Base-by-base conservation (phyloP, 306 rosid species). In the Pyrus communis region DNA sequence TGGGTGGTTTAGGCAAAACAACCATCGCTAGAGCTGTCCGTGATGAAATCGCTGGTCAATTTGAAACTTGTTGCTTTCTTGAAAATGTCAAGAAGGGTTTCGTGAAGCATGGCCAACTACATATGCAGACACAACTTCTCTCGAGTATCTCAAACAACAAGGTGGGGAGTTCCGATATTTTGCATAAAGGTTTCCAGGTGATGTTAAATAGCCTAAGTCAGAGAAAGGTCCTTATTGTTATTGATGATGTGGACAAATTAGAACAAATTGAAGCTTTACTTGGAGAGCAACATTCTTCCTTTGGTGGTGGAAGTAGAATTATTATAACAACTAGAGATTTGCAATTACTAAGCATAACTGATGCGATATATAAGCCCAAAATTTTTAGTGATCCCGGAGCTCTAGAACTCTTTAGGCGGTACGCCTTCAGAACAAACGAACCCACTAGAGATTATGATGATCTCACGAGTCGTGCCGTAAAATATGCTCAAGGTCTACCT, bases 301-400 rank as follows among this genome's bases (percentile, higher is more conserved):
- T 75, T 46, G 73, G 80, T 1, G 25, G 3, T 13, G 80, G 79
- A 52, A 81, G 84, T n/a, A 77, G 84, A 70, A 46, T 81, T 27
- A 64, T 81, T 9, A 67, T 81, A n/a, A 81, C 84, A 14, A 81
- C 77, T 1, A 62, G 77, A 64, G 69, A 81, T 5, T 27, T 12
- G 69, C 55, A 57, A 19, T 14, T 75, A 22, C 55, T 70, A 21
- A 30, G 54, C 0, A n/a, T 40, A 27, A 9, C 22, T 10, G 71
- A 70, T 14, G 68, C 45, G 23, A n/a, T 60, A 64, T 81, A 75
- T 22, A 15, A 62, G 9, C 77, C 77, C 0, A 18, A 31, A 23
- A 42, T 5, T 15, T 68, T 75, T 2, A 27, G 55, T 27, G 4
- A 31, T 35, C n/a, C n/a, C 3, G 73, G 55, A 6, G 80, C 74